A percentile compares a stretch with the other conserved stretches of the same genome.
Conservation (phyloP, 306 rosid genomes). For the Casuarina equisetifolia region DNA sequence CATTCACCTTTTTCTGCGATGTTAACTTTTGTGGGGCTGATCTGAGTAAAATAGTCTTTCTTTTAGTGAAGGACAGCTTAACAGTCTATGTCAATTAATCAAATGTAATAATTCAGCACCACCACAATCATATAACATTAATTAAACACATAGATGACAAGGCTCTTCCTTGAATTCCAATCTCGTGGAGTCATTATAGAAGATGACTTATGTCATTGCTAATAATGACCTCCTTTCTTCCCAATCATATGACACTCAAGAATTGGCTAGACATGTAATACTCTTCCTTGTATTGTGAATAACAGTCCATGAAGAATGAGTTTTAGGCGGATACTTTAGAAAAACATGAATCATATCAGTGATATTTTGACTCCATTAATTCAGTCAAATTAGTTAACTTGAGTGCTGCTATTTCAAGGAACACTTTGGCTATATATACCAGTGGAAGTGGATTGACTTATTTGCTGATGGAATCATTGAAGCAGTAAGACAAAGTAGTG, state of each 20-base stretch:
- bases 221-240: background rate
- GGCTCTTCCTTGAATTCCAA: background rate
- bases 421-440: background rate
- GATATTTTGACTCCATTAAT: too few relatives aligned
- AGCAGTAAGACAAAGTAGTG: background rate
- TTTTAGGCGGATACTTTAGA: too few relatives aligned
- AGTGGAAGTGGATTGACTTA: background rate
- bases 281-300: too few relatives aligned
- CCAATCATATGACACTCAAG: background rate
- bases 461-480: background rate
- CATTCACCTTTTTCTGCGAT: conserved; percentile 12
- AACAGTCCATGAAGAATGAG: too few relatives aligned
- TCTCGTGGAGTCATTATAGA: background rate
- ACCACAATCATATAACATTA: background rate
- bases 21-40: conserved; percentile 8
- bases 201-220: background rate
- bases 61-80: conserved; percentile 29
- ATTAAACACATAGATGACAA: background rate
- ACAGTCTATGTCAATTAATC: background rate
- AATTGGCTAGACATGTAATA: background rate
- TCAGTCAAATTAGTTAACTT: too few relatives aligned
- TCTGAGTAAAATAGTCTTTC: background rate
- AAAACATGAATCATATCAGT: too few relatives aligned
- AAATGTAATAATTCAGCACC: background rate
- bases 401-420: too few relatives aligned